Evolutionary conservation across 257 asterid genomes (phyloP).

Genomic region (Jacaranda mimosifolia): DNA sequence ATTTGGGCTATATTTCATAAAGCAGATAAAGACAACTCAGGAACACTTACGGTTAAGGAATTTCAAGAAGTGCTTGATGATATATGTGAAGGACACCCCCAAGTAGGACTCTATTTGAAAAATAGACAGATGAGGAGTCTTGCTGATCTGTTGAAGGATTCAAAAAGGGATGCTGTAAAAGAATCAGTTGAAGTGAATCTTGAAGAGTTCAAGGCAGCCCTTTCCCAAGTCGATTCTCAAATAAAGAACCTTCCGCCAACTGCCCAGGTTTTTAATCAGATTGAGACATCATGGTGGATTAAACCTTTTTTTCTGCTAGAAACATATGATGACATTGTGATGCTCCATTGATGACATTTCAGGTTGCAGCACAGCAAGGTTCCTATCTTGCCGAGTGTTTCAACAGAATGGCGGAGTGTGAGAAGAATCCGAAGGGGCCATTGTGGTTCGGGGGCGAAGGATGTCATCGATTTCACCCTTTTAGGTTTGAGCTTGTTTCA

Average conservation of each 20-base stretch:
- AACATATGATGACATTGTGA: neutral
- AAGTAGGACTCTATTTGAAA: constrained; percentile 78
- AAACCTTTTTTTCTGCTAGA: neutral
- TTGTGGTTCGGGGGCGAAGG: constrained; percentile 95
- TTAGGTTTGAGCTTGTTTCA: constrained; percentile 62
- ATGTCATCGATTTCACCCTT: constrained; percentile 91
- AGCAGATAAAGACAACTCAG: constrained; percentile 93
- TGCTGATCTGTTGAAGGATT: constrained; percentile 73
- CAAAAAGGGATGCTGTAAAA: constrained; percentile 61
- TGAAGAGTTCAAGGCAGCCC: constrained; percentile 85
- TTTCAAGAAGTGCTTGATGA: constrained; percentile 85
- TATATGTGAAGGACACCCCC: constrained; percentile 92
- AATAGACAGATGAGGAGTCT: constrained; percentile 62
- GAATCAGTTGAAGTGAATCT: constrained; percentile 80
- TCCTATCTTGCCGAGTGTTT: constrained; percentile 91
- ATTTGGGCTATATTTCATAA: constrained; percentile 80
- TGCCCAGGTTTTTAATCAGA: constrained; percentile 71
- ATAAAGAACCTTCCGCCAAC: constrained; percentile 99
- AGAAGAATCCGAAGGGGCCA: constrained; percentile 92
- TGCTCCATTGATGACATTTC: constrained; percentile 37
- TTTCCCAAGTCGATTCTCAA: constrained; percentile 88
- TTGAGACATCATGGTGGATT: constrained; percentile 13
- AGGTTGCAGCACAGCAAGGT: constrained; percentile 99
- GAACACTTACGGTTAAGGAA: constrained; percentile 87
- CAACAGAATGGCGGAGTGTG: constrained; percentile 91